Evolutionary conservation across 345 rosid species (phyloP), one percentile per base, ranked within the genome.

Genomic region (Ricinus communis): DNA sequence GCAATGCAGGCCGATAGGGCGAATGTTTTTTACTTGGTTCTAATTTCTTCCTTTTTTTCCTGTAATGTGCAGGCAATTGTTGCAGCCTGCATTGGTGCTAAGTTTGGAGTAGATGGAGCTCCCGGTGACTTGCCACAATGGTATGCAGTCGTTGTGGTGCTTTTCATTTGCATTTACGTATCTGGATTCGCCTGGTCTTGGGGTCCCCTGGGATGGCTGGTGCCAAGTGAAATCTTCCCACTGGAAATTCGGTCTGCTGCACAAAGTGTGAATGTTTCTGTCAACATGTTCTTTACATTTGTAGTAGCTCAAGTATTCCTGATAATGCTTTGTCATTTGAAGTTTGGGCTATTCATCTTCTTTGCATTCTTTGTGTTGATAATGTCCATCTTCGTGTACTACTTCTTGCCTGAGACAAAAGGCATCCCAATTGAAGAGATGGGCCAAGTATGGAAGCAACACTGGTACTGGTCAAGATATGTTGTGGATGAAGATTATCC

Each of bases 121-220:
- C 88, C 98, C 0, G 96, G 90, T 0, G 79, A 71, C 0, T 46
- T 93, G 71, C 97, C 98, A 0, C 86, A 85, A 69, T 91, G 98
- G 97, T 93, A 93, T 60, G 96, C 93, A 0, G 61, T 85, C 0
- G 86, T 88, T 2, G 98, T 93, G 67, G 98, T 93, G 59, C 80
- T 91, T 13, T 91, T 93, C 87, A 91, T 91, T 30, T 93, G 97
- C 79, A 76, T 86, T 38, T 90, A 91, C 62, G 94, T 91, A 0
- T 76, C 96, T 0, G 98, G 94, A 5, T 93, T 93, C 47, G 96
- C 97, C 4, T 91, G 97, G 96, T 93, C 98, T 0, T 93, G 97
- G 98, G 97, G 97, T 3, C 98, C 98, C 11, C 89, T 93, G 0
- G 97, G 96, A 1, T 93, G 98, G 98, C 52, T 93, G 46, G 97